phyloP scores from a whole-genome alignment of 106 monocot species.

The Chionographis japonica region DNA sequence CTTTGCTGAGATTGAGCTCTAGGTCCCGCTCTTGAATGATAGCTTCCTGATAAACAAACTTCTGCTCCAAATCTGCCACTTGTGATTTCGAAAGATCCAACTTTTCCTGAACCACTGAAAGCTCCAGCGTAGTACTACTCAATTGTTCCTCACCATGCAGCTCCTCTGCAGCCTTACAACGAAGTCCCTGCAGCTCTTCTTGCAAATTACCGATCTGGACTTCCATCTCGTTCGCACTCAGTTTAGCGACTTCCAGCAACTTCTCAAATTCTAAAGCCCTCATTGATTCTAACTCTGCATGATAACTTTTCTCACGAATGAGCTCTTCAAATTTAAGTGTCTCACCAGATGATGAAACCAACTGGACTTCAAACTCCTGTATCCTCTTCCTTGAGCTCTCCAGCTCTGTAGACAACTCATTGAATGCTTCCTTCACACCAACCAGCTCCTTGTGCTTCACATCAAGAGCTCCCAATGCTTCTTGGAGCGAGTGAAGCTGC shows the following conservation, averaged over 20 bases:
- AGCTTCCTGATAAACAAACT: conserved; percentile 40
- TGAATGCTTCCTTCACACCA: conserved; percentile 45
- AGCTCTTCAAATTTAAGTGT: conserved; percentile 38
- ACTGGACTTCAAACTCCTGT: conserved; percentile 37
- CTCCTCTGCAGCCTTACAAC: conserved; percentile 30
- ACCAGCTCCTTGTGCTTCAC: conserved; percentile 44
- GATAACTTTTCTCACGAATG: conserved; percentile 25
- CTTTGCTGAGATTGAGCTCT: conserved; percentile 40
- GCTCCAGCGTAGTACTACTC: conserved; percentile 28
- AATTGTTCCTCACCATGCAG: conserved; percentile 52
- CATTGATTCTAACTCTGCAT: conserved; percentile 42
- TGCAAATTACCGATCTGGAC: conserved; percentile 38
- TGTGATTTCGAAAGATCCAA: conserved; percentile 52
- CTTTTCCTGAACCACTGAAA: conserved; percentile 24
- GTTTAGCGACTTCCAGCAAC: conserved; percentile 38
- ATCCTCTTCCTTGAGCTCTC: conserved; percentile 47
- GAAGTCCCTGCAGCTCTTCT: conserved; percentile 40
- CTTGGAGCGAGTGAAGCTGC: conserved; percentile 43
- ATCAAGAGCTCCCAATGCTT: conserved; percentile 41
- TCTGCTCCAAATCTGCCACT: conserved; percentile 51
- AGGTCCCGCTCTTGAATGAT: conserved; percentile 38
- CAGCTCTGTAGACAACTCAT: conserved; percentile 32
- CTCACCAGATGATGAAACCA: conserved; percentile 26
- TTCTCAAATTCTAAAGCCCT: conserved; percentile 51
- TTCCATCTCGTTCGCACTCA: conserved; percentile 43